A percentile compares a stretch with the other conserved stretches of the same genome.
phyloP scores from a whole-genome alignment of 768 basidiomycete species.

The Leccinum variicolor region DNA sequence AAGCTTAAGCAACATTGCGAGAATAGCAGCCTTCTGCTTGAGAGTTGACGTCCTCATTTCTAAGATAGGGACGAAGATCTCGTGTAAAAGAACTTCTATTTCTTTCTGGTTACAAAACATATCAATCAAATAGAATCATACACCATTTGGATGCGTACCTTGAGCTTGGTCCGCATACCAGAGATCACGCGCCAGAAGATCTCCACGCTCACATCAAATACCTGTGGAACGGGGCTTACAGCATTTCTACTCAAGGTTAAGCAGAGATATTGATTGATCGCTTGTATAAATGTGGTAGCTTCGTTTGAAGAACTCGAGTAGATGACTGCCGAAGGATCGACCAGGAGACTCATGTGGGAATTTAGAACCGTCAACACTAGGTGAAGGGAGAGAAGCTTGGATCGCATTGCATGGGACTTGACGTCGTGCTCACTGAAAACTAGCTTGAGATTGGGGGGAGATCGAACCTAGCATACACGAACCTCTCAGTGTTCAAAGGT shows the following conservation, averaged over 20 bases:
- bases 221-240: slow-evolving; percentile 91
- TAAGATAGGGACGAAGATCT: slow-evolving; percentile 97
- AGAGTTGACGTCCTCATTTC: slow-evolving; percentile 97
- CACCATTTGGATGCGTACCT: slow-evolving; percentile 46
- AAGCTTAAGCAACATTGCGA: slow-evolving; percentile 82
- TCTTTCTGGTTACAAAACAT: slow-evolving; percentile 69
- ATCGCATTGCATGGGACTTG: slow-evolving; percentile 96
- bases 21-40: slow-evolving; percentile 90
- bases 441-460: slow-evolving; percentile 12
- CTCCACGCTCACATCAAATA: slow-evolving; percentile 97
- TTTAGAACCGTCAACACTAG: slow-evolving; percentile 90
- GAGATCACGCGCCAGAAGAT: slow-evolving; percentile 97
- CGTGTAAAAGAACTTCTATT: slow-evolving; percentile 96
- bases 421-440: slow-evolving; percentile 82
- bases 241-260: slow-evolving; percentile 91
- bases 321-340: slow-evolving; percentile 85
- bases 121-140: slow-evolving; percentile 6
- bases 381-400: slow-evolving; percentile 91
- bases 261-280: slow-evolving; percentile 94
- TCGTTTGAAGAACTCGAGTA: slow-evolving; percentile 88
- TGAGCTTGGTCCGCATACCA: slow-evolving; percentile 92
- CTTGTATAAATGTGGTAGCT: slow-evolving; percentile 86
- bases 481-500: slow-evolving; percentile 92
- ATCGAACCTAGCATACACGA: slow-evolving; percentile 15
- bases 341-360: slow-evolving; percentile 87